These are phyloP conservation scores for Populus deltoides DNA, from an alignment of 345 rosid species.

Conservation along the genomic window DNA sequence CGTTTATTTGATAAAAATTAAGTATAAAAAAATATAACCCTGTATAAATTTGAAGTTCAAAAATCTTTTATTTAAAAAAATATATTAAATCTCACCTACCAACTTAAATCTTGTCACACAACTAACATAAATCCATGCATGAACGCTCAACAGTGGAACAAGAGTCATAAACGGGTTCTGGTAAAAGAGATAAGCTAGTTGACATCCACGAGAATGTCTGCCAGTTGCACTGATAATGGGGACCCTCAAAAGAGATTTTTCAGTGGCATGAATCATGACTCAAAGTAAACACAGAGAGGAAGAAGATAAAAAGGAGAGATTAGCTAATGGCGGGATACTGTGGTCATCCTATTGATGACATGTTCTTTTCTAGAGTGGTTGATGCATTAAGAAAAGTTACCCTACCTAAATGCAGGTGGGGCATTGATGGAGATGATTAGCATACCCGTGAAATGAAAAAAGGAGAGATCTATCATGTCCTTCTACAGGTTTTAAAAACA, in stretches of 20 bases:
- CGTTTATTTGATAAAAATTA: no score
- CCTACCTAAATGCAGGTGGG: conserved; percentile 23
- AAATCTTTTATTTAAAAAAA: no score
- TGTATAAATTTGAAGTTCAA: rapidly evolving
- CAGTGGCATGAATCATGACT: conserved; percentile 16
- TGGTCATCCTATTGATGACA: conserved; percentile 4
- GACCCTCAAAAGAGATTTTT: conserved; percentile 1
- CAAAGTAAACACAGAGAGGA: conserved; percentile 15
- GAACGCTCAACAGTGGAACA: neutral
- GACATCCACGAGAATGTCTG: conserved; percentile 17
- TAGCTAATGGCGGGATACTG: neutral
- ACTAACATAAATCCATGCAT: neutral
- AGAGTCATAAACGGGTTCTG: neutral
- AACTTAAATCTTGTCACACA: no score
- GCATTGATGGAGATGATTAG: conserved; percentile 29
- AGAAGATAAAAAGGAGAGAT: neutral
- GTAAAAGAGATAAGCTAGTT: neutral
- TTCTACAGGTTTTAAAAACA: neutral
- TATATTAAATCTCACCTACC: no score
- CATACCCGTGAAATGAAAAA: conserved; percentile 25
- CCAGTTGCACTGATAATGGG: conserved; percentile 3
- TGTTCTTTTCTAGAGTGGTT: conserved; percentile 23
- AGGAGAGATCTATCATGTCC: neutral
- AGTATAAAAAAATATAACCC: rapidly evolving
- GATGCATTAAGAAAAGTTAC: conserved; percentile 35